Evolutionary conservation across 805 yeast species (phyloP).

Genomic region (Hanseniaspora hatyaiensis): DNA sequence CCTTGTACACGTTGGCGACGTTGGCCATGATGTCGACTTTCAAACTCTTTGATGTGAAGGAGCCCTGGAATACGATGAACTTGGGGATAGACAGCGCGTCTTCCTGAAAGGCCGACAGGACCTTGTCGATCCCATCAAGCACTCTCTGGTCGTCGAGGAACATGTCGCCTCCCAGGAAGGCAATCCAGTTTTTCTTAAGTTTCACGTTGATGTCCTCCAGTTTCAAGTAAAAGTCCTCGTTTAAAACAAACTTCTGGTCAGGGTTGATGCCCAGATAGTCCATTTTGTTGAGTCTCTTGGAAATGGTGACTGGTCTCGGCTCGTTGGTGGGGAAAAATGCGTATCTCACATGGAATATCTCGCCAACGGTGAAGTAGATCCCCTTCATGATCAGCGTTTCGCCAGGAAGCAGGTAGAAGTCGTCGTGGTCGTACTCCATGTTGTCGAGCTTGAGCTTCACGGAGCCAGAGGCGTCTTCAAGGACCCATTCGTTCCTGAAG

Average conservation of each 20-base stretch:
- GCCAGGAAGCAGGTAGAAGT: constrained; percentile 57
- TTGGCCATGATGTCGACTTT: constrained; percentile 8
- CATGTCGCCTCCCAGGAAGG: constrained; percentile 66
- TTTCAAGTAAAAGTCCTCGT: constrained; percentile 44
- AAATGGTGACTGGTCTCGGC: constrained; percentile 42
- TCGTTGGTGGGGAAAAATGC: constrained; percentile 87
- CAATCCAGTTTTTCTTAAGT: constrained; percentile 44
- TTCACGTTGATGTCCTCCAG: constrained; percentile 47
- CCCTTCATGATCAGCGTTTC: constrained; percentile 77
- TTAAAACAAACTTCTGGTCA: constrained; percentile 45
- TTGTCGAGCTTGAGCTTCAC: constrained; percentile 28
- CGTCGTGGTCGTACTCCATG: constrained; percentile 45
- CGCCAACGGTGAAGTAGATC: constrained; percentile 55
- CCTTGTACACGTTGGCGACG: constrained; percentile 32
- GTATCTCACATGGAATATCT: constrained; percentile 59
- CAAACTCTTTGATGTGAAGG: constrained; percentile 38
- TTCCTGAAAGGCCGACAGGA: constrained; percentile 44
- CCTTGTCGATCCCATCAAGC: constrained; percentile 52
- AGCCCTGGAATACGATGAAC: constrained; percentile 69
- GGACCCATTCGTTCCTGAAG: constrained; percentile 52
- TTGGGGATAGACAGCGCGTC: constrained; percentile 40
- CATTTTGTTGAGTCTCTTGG: constrained; percentile 41
- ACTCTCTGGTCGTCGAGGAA: constrained; percentile 49
- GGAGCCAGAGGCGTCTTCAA: constrained; percentile 72
- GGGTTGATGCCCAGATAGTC: constrained; percentile 69